Evolutionary conservation across 495 filamentous ascomycete genomes (phyloP), one percentile per base, ranked within the genome.

Genomic region (Talaromyces borbonicus): DNA sequence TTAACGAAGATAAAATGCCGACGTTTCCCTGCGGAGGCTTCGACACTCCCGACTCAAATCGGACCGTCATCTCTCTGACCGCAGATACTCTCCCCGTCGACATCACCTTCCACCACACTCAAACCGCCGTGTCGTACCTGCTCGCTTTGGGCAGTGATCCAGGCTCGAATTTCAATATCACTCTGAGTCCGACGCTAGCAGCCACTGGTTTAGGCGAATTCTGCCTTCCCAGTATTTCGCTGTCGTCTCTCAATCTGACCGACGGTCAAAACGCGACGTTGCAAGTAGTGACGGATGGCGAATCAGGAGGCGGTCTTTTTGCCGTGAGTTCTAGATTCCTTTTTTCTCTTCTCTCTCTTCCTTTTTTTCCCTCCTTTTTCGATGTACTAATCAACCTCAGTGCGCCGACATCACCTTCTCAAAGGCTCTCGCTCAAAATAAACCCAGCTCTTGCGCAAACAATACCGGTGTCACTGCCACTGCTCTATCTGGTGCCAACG

Each of bases 371-470:
- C 5, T 8, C 24, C 30, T 18, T 31, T 26, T 52, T 8, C 25
- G 15, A 15, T 24, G 35, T 11, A 8, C 37, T 49, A 9, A 51
- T 20, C 3, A 12, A 15, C 14, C 20, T 11, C 20, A 82, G 78
- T 82, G 78, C 51, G 77, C 78, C 46, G 79, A 83, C 53, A 71
- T 83, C 47, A 77, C 73, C 38, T 74, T 83, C 57, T 68, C 66
- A 14, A 56, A 53, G 3, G 47, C 32, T 43, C 54, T 50, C 23
- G 53, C 51, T 1, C 57, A 57, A 25, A 47, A 57, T 5, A 14
- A 57, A 8, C 60, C 71, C 30, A 60, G 58, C 11, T 49, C 59
- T 6, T 83, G 77, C 56, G 55, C 46, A 31, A 81, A 82, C 54
- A 65, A 62, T 33, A 77, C 73, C 25, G 72, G 72, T 24, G 54